phyloP scores from a whole-genome alignment of 768 basidiomycete genomes.

The Mycena capillaripes region DNA sequence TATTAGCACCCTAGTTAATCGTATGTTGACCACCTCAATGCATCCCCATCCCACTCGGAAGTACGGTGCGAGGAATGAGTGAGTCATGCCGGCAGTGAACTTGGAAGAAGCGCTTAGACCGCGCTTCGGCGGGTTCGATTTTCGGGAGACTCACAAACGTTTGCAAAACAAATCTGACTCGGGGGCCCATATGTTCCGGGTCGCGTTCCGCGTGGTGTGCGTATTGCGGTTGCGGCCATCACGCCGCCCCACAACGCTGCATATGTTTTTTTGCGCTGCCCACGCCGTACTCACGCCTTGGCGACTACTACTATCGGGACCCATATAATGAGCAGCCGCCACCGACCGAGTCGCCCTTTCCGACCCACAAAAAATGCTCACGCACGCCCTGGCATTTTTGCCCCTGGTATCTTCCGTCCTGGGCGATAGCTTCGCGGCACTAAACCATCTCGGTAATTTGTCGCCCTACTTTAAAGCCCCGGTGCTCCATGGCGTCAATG shows the following conservation, averaged over 20 bases:
- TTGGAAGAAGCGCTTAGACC: background rate
- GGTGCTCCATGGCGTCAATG: slow-evolving; percentile 42
- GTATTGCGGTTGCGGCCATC: too few relatives aligned
- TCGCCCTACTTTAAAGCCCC: slow-evolving; percentile 53
- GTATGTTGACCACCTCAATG: background rate
- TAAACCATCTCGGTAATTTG: slow-evolving; percentile 48
- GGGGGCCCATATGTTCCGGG: too few relatives aligned
- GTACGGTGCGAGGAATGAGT: background rate
- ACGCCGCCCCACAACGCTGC: too few relatives aligned
- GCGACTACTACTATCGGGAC: background rate
- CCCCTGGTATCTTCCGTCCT: slow-evolving; percentile 14
- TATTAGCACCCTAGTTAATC: slow-evolving; percentile 16
- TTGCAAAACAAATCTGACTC: too few relatives aligned
- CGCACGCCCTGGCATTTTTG: background rate
- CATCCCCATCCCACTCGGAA: background rate
- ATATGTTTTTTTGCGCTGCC: background rate
- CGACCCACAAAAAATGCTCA: background rate
- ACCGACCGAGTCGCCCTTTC: background rate
- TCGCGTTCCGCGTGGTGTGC: too few relatives aligned
- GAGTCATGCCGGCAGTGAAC: background rate
- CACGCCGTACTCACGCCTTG: too few relatives aligned
- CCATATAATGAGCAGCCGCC: background rate
- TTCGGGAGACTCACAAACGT: background rate
- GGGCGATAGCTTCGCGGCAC: slow-evolving; percentile 1
- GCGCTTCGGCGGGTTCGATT: background rate